Evolutionary conservation across 83 land plant genomes (phyloP).

Genomic region (Thuja plicata): DNA sequence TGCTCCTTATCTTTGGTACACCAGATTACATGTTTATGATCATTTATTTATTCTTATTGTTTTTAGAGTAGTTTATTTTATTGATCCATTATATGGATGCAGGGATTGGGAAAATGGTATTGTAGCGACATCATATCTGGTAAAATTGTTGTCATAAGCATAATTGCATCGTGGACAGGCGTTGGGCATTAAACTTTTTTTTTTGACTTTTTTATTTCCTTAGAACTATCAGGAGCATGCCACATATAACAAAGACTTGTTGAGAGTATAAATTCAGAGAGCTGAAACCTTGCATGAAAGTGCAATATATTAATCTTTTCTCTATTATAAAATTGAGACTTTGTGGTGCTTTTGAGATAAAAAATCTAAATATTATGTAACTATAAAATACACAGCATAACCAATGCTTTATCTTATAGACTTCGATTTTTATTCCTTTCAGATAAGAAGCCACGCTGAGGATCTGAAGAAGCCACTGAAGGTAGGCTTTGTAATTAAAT

Average conservation of each 20-base stretch:
- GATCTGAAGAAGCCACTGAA: constrained; percentile 34
- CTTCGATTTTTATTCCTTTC: constrained; percentile 14
- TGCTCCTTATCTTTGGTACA: not conserved
- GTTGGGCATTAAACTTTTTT: not conserved
- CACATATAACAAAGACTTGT: not conserved
- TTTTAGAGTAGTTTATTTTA: not conserved
- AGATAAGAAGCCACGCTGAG: constrained; percentile 22
- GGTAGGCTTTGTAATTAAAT: constrained; percentile 11
- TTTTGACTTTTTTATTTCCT: not conserved
- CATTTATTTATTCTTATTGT: not conserved
- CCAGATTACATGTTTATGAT: not conserved
- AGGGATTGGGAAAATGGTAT: not conserved
- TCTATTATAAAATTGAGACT: not conserved
- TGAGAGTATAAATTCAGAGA: not conserved
- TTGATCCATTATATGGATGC: not conserved
- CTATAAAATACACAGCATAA: not conserved
- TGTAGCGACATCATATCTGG: not conserved
- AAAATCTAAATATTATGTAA: not conserved
- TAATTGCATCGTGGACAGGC: not conserved
- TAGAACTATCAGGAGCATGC: not conserved
- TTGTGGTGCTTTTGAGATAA: not conserved
- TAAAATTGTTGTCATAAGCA: not conserved
- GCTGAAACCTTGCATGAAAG: not conserved
- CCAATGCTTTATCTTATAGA: not conserved
- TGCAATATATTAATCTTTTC: not conserved